phyloP scores from a whole-genome alignment of 257 asterid species.

The Solanum verrucosum region DNA sequence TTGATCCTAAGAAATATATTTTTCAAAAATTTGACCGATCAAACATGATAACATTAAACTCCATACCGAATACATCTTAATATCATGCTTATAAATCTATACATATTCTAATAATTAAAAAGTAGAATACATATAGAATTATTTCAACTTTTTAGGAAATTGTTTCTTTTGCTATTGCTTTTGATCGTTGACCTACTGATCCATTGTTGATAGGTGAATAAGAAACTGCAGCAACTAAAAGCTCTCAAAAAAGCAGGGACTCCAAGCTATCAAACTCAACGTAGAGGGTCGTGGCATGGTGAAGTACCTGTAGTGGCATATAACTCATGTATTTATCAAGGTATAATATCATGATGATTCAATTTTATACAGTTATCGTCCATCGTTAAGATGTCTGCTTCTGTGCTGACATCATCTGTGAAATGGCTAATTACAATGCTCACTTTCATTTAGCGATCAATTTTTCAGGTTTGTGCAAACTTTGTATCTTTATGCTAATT shows the following conservation, averaged over 20 bases:
- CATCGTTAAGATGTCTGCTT: background rate
- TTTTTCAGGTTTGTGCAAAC: background rate
- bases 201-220: conserved; percentile 47
- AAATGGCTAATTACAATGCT: background rate
- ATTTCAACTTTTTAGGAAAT: background rate
- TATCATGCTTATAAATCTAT: too few species aligned
- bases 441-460: too few species aligned
- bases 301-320: conserved; percentile 41
- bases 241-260: conserved; percentile 59
- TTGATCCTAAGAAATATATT: too few species aligned
- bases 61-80: too few species aligned
- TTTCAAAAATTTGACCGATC: too few species aligned
- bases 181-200: background rate
- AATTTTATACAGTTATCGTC: background rate
- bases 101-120: too few species aligned
- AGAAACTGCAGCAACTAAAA: conserved; percentile 78
- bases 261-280: conserved; percentile 90
- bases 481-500: background rate
- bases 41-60: too few species aligned
- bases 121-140: too few species aligned
- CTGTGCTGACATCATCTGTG: background rate
- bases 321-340: background rate
- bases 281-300: conserved; percentile 93
- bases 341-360: background rate
- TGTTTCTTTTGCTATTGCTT: background rate